Evolutionary conservation across 192 early-diverging fungal species (phyloP).

Genomic region (Chytriomyces sp.): DNA sequence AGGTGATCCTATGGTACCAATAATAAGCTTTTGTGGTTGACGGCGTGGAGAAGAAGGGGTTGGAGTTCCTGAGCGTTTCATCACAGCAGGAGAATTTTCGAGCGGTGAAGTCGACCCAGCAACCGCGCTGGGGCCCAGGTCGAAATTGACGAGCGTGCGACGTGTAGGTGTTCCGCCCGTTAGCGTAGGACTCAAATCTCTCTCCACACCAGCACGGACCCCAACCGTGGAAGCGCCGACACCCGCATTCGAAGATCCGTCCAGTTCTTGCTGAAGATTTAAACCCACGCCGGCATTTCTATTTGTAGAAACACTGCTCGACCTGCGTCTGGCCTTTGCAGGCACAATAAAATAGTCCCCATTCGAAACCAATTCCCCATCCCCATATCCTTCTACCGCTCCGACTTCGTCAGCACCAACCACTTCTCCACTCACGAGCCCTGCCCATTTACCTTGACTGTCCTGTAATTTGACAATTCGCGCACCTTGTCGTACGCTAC

Average conservation of each 20-base stretch:
- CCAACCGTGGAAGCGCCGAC: too few relatives aligned
- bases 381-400: not conserved
- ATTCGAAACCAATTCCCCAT: conserved; percentile 8
- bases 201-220: not conserved
- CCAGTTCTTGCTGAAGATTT: not conserved
- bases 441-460: conserved; percentile 38
- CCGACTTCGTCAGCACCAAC: conserved; percentile 3
- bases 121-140: conserved; percentile 6
- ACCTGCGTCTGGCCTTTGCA: conserved; percentile 23
- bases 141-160: conserved; percentile 1
- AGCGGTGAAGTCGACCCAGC: not conserved
- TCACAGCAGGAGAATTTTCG: too few relatives aligned
- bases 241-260: not conserved
- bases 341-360: conserved; percentile 37
- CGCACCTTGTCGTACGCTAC: conserved; percentile 61
- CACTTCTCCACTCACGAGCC: conserved; percentile 17
- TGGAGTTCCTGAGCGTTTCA: conserved; percentile 5
- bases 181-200: not conserved
- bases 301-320: conserved; percentile 17
- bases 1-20: conserved; percentile 5
- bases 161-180: conserved; percentile 1
- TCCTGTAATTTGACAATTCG: conserved; percentile 45
- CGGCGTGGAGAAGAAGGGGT: conserved; percentile 28
- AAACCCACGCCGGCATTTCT: not conserved
- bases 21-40: conserved; percentile 12